Base-by-base conservation (phyloP, 2,329 filamentous ascomycete genomes). In the Rhynchosporium agropyri region DNA sequence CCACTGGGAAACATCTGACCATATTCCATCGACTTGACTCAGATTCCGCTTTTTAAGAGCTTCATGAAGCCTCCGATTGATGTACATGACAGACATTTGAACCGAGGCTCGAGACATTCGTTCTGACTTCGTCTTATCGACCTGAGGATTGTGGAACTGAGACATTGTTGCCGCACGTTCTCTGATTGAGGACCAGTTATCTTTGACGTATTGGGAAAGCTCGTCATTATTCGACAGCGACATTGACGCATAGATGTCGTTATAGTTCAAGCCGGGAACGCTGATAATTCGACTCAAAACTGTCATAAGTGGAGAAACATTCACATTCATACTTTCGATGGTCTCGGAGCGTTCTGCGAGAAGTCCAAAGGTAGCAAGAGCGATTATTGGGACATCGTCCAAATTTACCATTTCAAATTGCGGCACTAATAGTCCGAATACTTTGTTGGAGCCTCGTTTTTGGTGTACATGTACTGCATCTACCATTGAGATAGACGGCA, bases 291-390 rank as follows among this genome's bases (percentile, higher is more conserved):
- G 57, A 36, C 58, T 50, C 20, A 72, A 28, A 3, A 54, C 36
- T 10, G 50, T 51, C 7, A 60, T 12, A 36, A 60, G 58, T 45
- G 58, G 58, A 2, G 26, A 36, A 13, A 45, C n/a, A 53, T 68
- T 61, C 51, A 29, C 45, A n/a, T 42, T 29, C 29, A 58, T 36
- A 12, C 13, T 13, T n/a, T 62, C 46, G n/a, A 36, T 15, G 8
- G 38, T 31, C 6, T 38, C 42, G 4, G 54, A 36, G 12, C 61
- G 56, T 20, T 60, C 48, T 20, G 65, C 63, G 13, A 73, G 66
- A 46, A 74, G 57, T 9, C 63, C 64, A 58, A 71, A 70, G 7
- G 72, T 74, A 46, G 66, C 69, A 43, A 73, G 53, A n/a, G 69
- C 67, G 33, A 72, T 58, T 0, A 69, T 12, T 31, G 71, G 65